Conservation (phyloP, 2,329 filamentous ascomycete species). For the Pseudocercospora crystallina region DNA sequence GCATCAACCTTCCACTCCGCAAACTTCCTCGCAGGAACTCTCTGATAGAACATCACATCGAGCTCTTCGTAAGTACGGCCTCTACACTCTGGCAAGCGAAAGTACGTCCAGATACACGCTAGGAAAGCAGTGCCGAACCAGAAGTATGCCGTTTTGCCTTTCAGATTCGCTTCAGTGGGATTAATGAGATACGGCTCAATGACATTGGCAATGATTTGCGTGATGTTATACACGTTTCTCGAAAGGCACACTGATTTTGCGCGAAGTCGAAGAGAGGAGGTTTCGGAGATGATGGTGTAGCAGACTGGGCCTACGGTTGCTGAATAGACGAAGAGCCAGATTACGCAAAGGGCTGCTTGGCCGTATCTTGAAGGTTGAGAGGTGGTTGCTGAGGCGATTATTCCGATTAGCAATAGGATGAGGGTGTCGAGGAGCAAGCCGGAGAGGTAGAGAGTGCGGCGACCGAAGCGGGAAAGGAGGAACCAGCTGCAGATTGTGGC, state of each 20-base stretch:
- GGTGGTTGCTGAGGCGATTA: conserved; percentile 21
- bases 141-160: conserved; percentile 43
- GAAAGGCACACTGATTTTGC: conserved; percentile 32
- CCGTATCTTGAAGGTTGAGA: conserved; percentile 29
- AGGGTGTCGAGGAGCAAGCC: conserved; percentile 29
- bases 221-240: conserved; percentile 32
- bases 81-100: conserved; percentile 41
- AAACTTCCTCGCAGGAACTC: conserved; percentile 37
- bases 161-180: conserved; percentile 31
- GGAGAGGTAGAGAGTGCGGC: conserved; percentile 36
- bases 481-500: conserved; percentile 36
- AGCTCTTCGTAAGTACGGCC: conserved; percentile 43
- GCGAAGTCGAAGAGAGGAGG: conserved; percentile 31
- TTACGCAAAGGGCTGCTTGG: conserved; percentile 35
- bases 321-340: conserved; percentile 30
- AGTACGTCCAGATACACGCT: conserved; percentile 38
- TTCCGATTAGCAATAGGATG: conserved; percentile 30
- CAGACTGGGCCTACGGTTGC: conserved; percentile 35
- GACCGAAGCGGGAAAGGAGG: conserved; percentile 35
- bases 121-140: conserved; percentile 37
- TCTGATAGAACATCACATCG: conserved; percentile 42
- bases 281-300: conserved; percentile 35
- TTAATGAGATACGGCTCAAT: conserved; percentile 41
- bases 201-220: conserved; percentile 36
- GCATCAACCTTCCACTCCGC: conserved; percentile 25